Conservation (phyloP, 106 monocot species). For the Dactylorhiza incarnata region DNA sequence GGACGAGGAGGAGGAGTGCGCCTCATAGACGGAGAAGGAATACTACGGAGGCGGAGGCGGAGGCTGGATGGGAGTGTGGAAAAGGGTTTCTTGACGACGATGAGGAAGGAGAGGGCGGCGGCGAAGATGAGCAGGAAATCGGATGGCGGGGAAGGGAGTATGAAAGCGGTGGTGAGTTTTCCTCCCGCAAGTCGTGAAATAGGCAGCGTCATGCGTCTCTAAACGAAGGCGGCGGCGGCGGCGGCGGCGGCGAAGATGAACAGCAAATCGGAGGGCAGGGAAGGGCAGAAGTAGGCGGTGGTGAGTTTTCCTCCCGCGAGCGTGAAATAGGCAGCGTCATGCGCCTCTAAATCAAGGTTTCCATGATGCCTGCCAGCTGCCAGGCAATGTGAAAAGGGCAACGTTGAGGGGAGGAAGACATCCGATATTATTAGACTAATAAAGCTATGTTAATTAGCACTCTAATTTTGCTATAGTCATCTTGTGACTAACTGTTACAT, state of each 20-base stretch:
- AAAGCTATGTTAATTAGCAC: no score
- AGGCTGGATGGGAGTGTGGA: constrained; percentile 8
- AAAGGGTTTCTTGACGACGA: constrained; percentile 11
- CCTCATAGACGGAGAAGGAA: background rate
- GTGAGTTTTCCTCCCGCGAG: no score
- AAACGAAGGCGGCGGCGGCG: no score
- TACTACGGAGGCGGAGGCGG: constrained; percentile 6
- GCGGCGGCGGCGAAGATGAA: no score
- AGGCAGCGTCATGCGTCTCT: constrained; percentile 7
- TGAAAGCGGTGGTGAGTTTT: background rate
- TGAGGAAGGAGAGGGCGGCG: constrained; percentile 24
- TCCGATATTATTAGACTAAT: no score
- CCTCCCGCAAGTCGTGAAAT: background rate
- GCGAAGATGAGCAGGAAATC: constrained; percentile 10
- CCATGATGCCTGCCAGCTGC: background rate
- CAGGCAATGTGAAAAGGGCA: no score
- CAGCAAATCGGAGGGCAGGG: no score
- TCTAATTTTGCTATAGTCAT: no score
- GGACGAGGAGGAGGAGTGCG: background rate
- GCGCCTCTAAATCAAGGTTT: background rate
- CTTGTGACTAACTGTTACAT: no score
- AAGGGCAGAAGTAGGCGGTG: no score
- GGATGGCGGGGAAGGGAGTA: background rate
- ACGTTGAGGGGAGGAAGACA: no score
- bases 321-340: no score